Base-by-base conservation (phyloP, 106 monocot species). In the Dendrobium nobile region DNA sequence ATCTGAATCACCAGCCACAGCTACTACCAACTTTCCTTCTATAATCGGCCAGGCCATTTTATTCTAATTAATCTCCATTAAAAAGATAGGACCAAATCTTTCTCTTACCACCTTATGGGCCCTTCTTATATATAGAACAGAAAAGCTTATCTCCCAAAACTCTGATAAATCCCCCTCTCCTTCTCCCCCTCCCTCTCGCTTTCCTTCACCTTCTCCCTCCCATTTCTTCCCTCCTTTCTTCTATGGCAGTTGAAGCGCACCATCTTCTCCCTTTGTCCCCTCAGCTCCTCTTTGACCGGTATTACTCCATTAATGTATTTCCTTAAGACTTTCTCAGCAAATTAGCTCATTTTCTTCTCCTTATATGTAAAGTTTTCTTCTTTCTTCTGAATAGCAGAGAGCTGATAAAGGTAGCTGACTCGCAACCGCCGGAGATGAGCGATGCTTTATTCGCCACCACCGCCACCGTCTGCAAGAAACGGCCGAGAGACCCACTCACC, bases 161-260 rank as follows among this genome's bases (percentile, higher is more conserved):
- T 19, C 55, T 31, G 5, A 45, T 28, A 77, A 41, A 64, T 40
- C 33, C 65, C 44, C 47, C 26, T 47, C 11, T 37, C 26, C 67
- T 43, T 54, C 68, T 83, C 79, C 73, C 80, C 64, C 58, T 83
- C 28, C 51, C 79, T 22, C 22, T 42, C 37, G 48, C 65, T 44
- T 19, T 17, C 70, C n/a, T 31, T 67, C 67, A 1, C 70, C 17
- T 42, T 61, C 73, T 26, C 59, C 58, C 70, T 65, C 43, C 5
- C 20, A 42, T 18, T 10, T 51, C 80, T 26, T 31, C 41, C 33
- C 4, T 15, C 40, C 33, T 40, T 27, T 40, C 72, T 31, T 44
- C 4, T 3, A 92, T 89, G 89, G 89, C 84, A 75, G 92, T 92
- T 82, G 89, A 89, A 79, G 87, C 89, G 24, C 92, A 87, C 68